phyloP scores from a whole-genome alignment of 148 eudicot genomes.

The Arbutus unedo region DNA sequence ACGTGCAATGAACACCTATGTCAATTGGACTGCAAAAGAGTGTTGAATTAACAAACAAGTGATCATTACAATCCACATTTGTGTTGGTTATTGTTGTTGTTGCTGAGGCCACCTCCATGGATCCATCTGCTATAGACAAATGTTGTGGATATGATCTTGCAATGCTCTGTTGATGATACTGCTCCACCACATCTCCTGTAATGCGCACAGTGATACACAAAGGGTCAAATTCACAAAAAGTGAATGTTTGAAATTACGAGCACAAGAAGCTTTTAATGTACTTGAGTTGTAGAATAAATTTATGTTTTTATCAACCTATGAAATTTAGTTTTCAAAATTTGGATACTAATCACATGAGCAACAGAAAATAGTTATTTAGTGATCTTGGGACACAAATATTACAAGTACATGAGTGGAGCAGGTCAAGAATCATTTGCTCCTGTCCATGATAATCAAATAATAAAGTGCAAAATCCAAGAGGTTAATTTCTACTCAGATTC shows the following conservation, averaged over 20 bases:
- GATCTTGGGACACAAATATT: no score
- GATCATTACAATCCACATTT: constrained; percentile 9
- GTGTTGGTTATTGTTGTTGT: neutral
- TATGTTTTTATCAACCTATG: no score
- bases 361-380: no score
- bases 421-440: no score
- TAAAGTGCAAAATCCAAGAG: no score
- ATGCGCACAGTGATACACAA: neutral
- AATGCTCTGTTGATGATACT: constrained; percentile 3
- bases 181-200: neutral
- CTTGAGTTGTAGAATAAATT: no score
- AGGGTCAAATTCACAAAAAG: neutral
- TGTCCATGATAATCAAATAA: no score
- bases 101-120: neutral
- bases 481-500: no score
- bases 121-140: neutral
- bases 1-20: neutral
- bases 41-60: constrained; percentile 10
- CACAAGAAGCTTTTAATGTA: no score
- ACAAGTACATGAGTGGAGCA: no score
- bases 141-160: neutral
- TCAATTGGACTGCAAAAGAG: constrained; percentile 11
- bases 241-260: neutral
- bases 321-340: no score
- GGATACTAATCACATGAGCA: no score